Evolutionary conservation across 2,329 filamentous ascomycete species (phyloP).

Genomic region (Aspergillus awamori): DNA sequence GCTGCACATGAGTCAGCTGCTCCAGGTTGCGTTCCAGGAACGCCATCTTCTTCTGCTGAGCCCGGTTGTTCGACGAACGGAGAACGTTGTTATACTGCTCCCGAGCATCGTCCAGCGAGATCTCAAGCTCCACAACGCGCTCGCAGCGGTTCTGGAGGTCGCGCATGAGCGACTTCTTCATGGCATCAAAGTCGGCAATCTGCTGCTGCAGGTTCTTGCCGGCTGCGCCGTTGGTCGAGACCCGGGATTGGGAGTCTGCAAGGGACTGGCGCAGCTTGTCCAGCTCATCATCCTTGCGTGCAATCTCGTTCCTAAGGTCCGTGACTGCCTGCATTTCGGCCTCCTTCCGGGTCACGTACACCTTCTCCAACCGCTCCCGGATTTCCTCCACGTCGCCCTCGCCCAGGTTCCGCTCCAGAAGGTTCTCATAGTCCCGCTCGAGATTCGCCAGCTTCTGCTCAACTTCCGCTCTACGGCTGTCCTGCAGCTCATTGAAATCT

Average conservation of each 20-base stretch:
- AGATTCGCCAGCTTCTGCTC: conserved; percentile 74
- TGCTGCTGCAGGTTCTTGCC: conserved; percentile 92
- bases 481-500: conserved; percentile 67
- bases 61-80: conserved; percentile 93
- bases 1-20: conserved; percentile 94
- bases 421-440: conserved; percentile 80
- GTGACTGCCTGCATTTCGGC: conserved; percentile 73
- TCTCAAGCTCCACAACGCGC: conserved; percentile 96
- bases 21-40: conserved; percentile 98
- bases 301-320: conserved; percentile 74
- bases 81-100: conserved; percentile 99
- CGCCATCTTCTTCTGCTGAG: conserved; percentile 99
- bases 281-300: conserved; percentile 79
- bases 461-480: conserved; percentile 68
- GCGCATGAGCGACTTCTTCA: conserved; percentile 99
- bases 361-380: conserved; percentile 75
- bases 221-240: conserved; percentile 61
- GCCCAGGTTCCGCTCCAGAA: conserved; percentile 76
- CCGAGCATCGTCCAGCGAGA: conserved; percentile 92
- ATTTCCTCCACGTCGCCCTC: conserved; percentile 82
- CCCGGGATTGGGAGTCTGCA: conserved; percentile 64
- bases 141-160: conserved; percentile 98
- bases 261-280: conserved; percentile 77
- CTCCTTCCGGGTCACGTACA: conserved; percentile 74
- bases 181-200: conserved; percentile 96